Conservation (phyloP, 2,329 filamentous ascomycete genomes). For the Sphaerulina vaccinii region DNA sequence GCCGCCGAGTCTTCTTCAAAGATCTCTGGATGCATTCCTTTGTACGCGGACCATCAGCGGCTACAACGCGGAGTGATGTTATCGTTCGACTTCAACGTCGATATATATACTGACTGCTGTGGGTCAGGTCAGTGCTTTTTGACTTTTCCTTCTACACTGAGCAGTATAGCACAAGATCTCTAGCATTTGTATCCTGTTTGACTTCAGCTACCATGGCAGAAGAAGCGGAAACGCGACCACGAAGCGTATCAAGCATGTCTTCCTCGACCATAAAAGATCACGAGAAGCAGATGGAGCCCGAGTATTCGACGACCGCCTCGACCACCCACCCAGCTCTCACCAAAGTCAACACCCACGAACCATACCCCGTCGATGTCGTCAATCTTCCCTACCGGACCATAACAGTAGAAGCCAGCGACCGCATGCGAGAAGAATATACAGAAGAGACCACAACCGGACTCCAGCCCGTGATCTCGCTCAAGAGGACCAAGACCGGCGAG, state of each 20-base stretch:
- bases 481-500: conserved; percentile 28
- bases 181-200: no score
- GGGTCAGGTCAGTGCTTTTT: conserved; percentile 8
- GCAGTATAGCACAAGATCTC: background rate
- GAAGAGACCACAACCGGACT: conserved; percentile 29
- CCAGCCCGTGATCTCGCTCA: conserved; percentile 28
- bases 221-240: background rate
- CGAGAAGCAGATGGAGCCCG: conserved; percentile 1
- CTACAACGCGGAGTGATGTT: conserved; percentile 15
- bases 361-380: conserved; percentile 19
- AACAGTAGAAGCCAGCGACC: conserved; percentile 21
- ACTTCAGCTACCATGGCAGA: conserved; percentile 6
- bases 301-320: background rate
- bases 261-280: background rate
- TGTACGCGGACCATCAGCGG: conserved; percentile 15
- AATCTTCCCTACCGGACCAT: conserved; percentile 28
- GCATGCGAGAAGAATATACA: conserved; percentile 33
- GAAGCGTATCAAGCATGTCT: conserved; percentile 1
- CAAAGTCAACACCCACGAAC: conserved; percentile 11
- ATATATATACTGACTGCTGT: conserved; percentile 6
- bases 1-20: conserved; percentile 11
- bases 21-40: conserved; percentile 6
- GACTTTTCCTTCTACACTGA: background rate
- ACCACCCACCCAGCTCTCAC: conserved; percentile 1
- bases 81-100: background rate